Conservation (phyloP, 1,284 basidiomycete genomes). For the Microbotryum lychnidis-dioicae region DNA sequence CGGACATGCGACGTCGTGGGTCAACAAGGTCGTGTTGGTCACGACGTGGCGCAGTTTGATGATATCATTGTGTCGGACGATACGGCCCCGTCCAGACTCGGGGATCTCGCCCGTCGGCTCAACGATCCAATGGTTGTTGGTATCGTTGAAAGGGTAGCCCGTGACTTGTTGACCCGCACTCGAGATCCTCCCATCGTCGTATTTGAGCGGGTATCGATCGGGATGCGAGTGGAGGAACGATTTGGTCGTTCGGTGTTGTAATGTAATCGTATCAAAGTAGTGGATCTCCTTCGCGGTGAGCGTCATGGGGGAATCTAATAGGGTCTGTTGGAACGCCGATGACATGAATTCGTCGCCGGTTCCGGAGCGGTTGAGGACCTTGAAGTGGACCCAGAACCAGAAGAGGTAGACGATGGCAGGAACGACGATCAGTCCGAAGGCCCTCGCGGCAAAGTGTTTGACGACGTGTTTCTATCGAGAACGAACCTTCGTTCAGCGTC, state of each 20-base stretch:
- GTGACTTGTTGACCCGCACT: slow-evolving; percentile 75
- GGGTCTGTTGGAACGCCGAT: slow-evolving; percentile 93
- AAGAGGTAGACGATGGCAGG: slow-evolving; percentile 86
- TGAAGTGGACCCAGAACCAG: slow-evolving; percentile 95
- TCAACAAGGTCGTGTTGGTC: slow-evolving; percentile 74
- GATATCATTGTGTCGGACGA: slow-evolving; percentile 79
- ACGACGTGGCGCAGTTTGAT: slow-evolving; percentile 82
- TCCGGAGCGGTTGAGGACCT: slow-evolving; percentile 80
- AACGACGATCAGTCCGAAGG: slow-evolving; percentile 74
- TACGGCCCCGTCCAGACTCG: slow-evolving; percentile 74
- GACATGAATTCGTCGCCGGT: slow-evolving; percentile 96
- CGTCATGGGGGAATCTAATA: slow-evolving; percentile 83
- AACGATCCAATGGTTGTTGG: slow-evolving; percentile 94
- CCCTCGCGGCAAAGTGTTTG: slow-evolving; percentile 80
- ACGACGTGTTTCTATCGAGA: slow-evolving; percentile 70
- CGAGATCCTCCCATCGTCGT: slow-evolving; percentile 92
- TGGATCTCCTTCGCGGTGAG: slow-evolving; percentile 85
- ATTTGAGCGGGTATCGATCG: slow-evolving; percentile 83
- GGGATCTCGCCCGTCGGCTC: slow-evolving; percentile 87
- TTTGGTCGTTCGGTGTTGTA: slow-evolving; percentile 87
- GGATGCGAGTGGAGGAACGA: slow-evolving; percentile 87
- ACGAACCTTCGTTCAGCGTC: slow-evolving; percentile 6
- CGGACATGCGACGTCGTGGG: slow-evolving; percentile 95
- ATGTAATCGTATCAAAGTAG: slow-evolving; percentile 79
- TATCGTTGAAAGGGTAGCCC: slow-evolving; percentile 86